These are phyloP conservation scores for Ceratocystis colombiana DNA, from an alignment of 2,329 filamentous ascomycete genomes.

Conservation along the genomic window DNA sequence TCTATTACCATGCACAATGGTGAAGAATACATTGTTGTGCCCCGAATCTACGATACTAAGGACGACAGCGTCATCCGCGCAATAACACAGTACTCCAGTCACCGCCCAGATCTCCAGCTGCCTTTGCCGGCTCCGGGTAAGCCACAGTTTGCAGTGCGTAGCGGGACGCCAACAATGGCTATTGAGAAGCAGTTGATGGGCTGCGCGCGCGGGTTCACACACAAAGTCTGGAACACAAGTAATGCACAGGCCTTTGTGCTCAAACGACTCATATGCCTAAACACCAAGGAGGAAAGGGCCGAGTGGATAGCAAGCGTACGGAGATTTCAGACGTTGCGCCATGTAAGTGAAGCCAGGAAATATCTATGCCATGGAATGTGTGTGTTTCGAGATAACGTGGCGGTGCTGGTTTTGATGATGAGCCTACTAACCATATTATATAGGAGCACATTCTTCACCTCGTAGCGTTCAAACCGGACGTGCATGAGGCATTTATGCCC, in stretches of 20 bases:
- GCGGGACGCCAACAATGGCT: neutral
- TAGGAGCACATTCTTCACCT: slow-evolving; percentile 10
- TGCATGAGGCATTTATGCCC: neutral
- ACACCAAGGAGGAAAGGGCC: neutral
- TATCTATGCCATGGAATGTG: neutral
- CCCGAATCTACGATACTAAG: slow-evolving; percentile 7
- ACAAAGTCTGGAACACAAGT: slow-evolving; percentile 16
- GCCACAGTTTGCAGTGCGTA: neutral
- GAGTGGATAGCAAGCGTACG: slow-evolving; percentile 11
- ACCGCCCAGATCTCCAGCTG: neutral
- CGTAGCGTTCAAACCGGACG: neutral
- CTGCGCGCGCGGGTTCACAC: slow-evolving; percentile 9
- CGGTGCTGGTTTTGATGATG: neutral
- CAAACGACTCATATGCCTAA: neutral
- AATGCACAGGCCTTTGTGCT: slow-evolving; percentile 8
- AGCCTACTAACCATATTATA: neutral
- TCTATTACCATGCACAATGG: slow-evolving; percentile 4
- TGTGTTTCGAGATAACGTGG: neutral
- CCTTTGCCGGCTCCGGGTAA: neutral
- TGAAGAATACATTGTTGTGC: slow-evolving; percentile 17
- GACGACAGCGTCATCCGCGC: neutral
- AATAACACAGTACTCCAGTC: neutral
- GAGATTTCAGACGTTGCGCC: neutral
- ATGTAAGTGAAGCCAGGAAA: slow-evolving; percentile 9
- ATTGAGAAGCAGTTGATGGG: slow-evolving; percentile 13